Percentiles rank a stretch among this genome's conserved stretches.
phyloP scores from a whole-genome alignment of 768 basidiomycete genomes.

The Amanita pseudoporphyria region DNA sequence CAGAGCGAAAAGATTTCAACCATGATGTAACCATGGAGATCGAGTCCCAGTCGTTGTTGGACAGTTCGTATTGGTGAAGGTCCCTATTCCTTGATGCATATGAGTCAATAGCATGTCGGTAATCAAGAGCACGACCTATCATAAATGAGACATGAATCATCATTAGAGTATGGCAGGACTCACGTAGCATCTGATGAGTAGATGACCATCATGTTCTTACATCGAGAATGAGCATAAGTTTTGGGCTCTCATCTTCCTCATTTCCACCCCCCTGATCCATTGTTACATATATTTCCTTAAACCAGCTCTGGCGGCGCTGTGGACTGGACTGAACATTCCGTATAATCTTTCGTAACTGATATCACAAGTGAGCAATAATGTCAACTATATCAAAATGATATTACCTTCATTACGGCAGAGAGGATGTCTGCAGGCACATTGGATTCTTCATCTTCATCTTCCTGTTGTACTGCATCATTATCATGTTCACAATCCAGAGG shows the following conservation, averaged over 20 bases:
- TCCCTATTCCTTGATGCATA: conserved; percentile 13
- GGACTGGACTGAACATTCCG: conserved; percentile 12
- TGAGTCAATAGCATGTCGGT: conserved; percentile 9
- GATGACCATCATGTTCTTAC: conserved; percentile 24
- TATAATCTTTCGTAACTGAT: conserved; percentile 12
- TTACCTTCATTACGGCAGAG: not conserved
- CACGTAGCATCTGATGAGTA: conserved; percentile 25
- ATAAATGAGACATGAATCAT: not conserved
- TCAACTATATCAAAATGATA: not conserved
- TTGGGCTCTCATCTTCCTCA: no score
- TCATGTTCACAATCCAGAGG: conserved; percentile 4
- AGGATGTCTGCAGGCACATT: not conserved
- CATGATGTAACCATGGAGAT: conserved; percentile 15
- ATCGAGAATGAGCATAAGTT: conserved; percentile 21
- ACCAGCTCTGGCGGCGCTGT: conserved; percentile 12
- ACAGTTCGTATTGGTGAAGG: conserved; percentile 12
- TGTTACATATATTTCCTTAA: not conserved
- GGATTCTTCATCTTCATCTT: not conserved
- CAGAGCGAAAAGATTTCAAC: conserved; percentile 20
- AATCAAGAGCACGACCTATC: conserved; percentile 18
- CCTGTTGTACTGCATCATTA: conserved; percentile 2
- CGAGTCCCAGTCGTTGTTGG: conserved; percentile 21
- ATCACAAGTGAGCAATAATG: not conserved
- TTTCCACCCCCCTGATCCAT: not conserved
- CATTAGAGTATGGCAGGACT: conserved; percentile 5